Percentiles rank a stretch among this genome's conserved stretches.
Evolutionary conservation across 768 basidiomycete genomes (phyloP).

Genomic region (Amanita thiersii): DNA sequence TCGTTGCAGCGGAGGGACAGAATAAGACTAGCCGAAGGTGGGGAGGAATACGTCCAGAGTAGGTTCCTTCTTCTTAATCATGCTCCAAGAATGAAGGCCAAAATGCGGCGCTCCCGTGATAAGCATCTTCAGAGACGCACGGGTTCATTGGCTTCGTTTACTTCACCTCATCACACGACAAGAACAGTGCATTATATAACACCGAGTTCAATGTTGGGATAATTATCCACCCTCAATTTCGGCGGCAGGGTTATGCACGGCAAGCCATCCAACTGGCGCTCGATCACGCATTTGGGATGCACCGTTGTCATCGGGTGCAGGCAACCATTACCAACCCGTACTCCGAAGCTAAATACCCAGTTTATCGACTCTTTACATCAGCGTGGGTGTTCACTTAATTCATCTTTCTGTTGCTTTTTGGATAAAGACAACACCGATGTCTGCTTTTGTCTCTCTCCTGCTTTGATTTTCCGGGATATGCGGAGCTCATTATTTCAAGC

Average conservation of each 20-base stretch:
- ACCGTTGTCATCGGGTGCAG: constrained; percentile 43
- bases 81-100: too few relatives aligned
- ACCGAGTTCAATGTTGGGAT: constrained; percentile 52
- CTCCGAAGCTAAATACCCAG: constrained; percentile 23
- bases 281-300: constrained; percentile 36
- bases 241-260: constrained; percentile 34
- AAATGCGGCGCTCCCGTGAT: too few relatives aligned
- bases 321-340: constrained; percentile 47
- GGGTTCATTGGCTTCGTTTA: constrained; percentile 35
- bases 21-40: too few relatives aligned
- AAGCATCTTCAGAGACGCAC: background rate
- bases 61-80: background rate
- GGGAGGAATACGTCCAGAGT: too few relatives aligned
- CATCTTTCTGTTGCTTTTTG: background rate
- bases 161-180: constrained; percentile 22
- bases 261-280: constrained; percentile 38
- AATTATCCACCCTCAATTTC: constrained; percentile 28
- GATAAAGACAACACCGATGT: constrained; percentile 16
- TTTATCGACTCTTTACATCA: constrained; percentile 2
- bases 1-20: background rate
- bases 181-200: constrained; percentile 21
- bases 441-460: background rate
- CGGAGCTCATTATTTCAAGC: background rate
- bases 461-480: too few relatives aligned
- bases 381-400: too few relatives aligned